Base-by-base conservation (phyloP, 352 stramenopile species). In the Phytophthora capsici region DNA sequence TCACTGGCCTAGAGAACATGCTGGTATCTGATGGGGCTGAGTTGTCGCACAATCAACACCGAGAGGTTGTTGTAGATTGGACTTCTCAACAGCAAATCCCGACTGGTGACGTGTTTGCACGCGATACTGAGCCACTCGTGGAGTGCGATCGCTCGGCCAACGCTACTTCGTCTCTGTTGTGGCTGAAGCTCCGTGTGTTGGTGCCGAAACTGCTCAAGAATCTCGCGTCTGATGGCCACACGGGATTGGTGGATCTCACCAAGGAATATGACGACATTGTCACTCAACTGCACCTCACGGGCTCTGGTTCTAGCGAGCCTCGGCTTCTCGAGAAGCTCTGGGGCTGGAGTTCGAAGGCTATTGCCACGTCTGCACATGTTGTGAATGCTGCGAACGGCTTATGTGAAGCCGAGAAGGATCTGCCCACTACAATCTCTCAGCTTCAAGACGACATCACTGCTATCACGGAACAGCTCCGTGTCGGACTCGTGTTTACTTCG, bases 1-100 rank as follows among this genome's bases (percentile, higher is more conserved):
- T 92, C 12, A 56, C 53, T 10, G 65, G 38, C 0, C 54, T 93
- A 5, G 73, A 88, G 7, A 77, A 56, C 20, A 75, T 89, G 77
- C 51, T 91, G 4, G 44, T 52, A 20, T 62, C 64, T 0, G 44
- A 78, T 47, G 72, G 59, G 6, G 58, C 57, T 16, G 44, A 71
- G 46, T 58, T 95, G 17, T 90, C 84, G 4, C 64, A 63, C n/a
- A 95, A 95, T 66, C 84, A 95, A 53, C 82, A 95, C 57, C 84
- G 88, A 30, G 82, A 90, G 37, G 79, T 95, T 34, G 60, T 91
- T 46, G 88, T 95, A 13, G 57, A 87, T 34, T 95, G 88, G 88
- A 82, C 67, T 25, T 60, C 71, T 23, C 38, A 75, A 22, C 50
- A 66, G 3, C 69, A 76, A 10, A 68, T 90, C 3, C 51, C 74